Evolutionary conservation across 345 rosid genomes (phyloP).

Genomic region (Salix udensis): DNA sequence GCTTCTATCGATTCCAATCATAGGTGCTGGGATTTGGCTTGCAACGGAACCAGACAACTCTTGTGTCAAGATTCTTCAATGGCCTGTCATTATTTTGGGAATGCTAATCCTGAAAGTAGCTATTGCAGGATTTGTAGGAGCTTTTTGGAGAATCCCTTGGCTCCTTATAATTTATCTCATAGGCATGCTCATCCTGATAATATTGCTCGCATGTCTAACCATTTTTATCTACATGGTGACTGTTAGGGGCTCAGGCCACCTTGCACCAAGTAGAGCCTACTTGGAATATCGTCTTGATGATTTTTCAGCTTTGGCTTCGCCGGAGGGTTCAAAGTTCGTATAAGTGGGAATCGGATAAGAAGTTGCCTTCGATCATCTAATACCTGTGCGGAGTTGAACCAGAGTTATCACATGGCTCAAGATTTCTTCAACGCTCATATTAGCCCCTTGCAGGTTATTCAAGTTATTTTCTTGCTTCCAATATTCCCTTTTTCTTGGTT

Average conservation of each 20-base stretch:
- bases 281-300: slow-evolving; percentile 74
- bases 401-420: slow-evolving; percentile 67
- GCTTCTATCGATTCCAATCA: slow-evolving; percentile 78
- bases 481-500: neutral
- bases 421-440: slow-evolving; percentile 86
- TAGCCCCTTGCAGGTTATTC: slow-evolving; percentile 65
- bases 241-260: slow-evolving; percentile 67
- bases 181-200: slow-evolving; percentile 68
- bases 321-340: slow-evolving; percentile 59
- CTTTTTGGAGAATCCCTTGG: slow-evolving; percentile 79
- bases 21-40: slow-evolving; percentile 91
- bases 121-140: slow-evolving; percentile 77
- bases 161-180: slow-evolving; percentile 69
- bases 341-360: slow-evolving; percentile 82
- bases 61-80: slow-evolving; percentile 76
- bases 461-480: neutral
- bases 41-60: slow-evolving; percentile 69
- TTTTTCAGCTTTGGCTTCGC: slow-evolving; percentile 72
- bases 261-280: slow-evolving; percentile 68
- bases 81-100: slow-evolving; percentile 89
- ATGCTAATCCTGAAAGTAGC: slow-evolving; percentile 60
- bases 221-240: slow-evolving; percentile 81
- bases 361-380: slow-evolving; percentile 59
- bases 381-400: slow-evolving; percentile 71
- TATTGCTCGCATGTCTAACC: slow-evolving; percentile 54